phyloP scores from a whole-genome alignment of 2,329 filamentous ascomycete species.

The Calycina herbarum region DNA sequence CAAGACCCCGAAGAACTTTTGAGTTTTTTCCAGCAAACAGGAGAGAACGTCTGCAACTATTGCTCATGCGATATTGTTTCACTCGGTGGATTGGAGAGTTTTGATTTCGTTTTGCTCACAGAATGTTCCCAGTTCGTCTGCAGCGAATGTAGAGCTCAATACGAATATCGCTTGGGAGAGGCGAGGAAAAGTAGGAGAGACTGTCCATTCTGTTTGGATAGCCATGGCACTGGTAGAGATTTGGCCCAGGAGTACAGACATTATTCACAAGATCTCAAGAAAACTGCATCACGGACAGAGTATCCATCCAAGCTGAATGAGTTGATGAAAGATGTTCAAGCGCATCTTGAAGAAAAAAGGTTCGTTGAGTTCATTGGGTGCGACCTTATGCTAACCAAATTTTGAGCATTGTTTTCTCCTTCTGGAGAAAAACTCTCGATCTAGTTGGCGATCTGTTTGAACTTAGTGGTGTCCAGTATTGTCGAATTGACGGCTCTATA shows the following conservation, averaged over 20 bases:
- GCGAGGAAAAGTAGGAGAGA: constrained; percentile 6
- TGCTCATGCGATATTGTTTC: background rate
- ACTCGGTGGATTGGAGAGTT: no score
- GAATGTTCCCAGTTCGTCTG: background rate
- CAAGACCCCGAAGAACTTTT: background rate
- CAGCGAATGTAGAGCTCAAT: background rate
- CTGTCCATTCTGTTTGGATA: constrained; percentile 12
- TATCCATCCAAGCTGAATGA: constrained; percentile 14
- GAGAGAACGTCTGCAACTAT: background rate
- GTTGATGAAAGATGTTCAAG: background rate
- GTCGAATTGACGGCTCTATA: constrained; percentile 21
- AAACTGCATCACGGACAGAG: constrained; percentile 11
- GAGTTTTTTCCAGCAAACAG: background rate
- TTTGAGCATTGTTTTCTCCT: constrained; percentile 27
- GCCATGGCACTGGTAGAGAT: constrained; percentile 7
- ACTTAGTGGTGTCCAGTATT: constrained; percentile 17
- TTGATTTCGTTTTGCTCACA: no score
- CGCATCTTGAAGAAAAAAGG: constrained; percentile 17
- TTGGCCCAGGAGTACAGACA: constrained; percentile 9
- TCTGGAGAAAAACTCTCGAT: constrained; percentile 26
- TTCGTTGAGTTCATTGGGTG: no score
- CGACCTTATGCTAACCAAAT: no score
- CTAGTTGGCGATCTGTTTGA: constrained; percentile 19
- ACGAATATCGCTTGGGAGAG: background rate
- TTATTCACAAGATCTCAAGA: constrained; percentile 18